Base-by-base conservation (phyloP, 2,329 filamentous ascomycete genomes). In the Teratosphaeria viscida region DNA sequence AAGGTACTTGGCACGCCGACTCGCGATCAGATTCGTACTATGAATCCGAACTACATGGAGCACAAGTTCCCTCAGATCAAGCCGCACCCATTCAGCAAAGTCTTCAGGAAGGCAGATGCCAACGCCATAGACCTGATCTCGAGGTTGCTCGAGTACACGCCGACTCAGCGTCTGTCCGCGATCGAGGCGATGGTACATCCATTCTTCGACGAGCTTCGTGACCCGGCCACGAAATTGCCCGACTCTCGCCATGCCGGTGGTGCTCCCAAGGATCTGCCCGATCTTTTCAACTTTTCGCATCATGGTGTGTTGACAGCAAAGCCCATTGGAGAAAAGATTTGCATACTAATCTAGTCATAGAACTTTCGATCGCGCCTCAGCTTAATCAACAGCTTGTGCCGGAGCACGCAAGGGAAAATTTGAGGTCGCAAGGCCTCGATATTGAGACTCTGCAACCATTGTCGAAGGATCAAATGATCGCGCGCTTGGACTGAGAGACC, bases 21-120 rank as follows among this genome's bases (percentile, higher is more conserved):
- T 39, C 85, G 94, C 65, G 94, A 99, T 75, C 94, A 99, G 77
- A 99, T 99, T 71, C 89, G 94, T 68, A 99, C 94, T 66, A 99
- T 99, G 94, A 99, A 99, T 77, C 94, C 94, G 61, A 99, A 99
- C 77, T 99, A 99, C 78, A 99, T 99, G 94, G 94, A 99, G 79
- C 94, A 99, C 80, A 97, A 97, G 80, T 99, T 99, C 77, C 94
- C 94, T 55, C 94, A 99, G 77, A 99, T 99, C 80, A 99, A 99
- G 81, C 94, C 94, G 60, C 94, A 99, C 72, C 94, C 94, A 32
- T 99, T 99, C 82, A 95, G 89, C 79, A 97, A 97, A 84, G 94
- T 99, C 59, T 97, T 99, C 84, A 87, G 94, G 68, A 96, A 95
- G 83, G 94, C 94, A 59, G 90, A 96, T 67, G 82, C 85, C 35